phyloP scores from a whole-genome alignment of 2,329 filamentous ascomycete species.

The Botrytis fabae region DNA sequence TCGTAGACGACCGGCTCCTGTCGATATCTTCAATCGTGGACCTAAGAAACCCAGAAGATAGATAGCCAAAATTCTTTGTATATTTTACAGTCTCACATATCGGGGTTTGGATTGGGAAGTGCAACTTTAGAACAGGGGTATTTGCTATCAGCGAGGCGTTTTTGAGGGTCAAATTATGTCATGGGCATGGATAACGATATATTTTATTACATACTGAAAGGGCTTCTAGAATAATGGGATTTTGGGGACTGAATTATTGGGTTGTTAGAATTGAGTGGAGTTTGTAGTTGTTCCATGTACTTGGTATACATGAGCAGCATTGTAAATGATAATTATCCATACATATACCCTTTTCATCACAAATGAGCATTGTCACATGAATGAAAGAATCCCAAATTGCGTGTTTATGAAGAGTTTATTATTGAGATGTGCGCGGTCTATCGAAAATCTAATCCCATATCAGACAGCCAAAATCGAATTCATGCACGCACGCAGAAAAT shows the following conservation, averaged over 20 bases:
- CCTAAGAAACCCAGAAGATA: constrained; percentile 23
- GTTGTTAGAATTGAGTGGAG: too few species aligned
- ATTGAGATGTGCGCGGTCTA: constrained; percentile 8
- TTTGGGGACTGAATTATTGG: neutral
- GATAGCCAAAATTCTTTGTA: neutral
- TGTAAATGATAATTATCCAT: neutral
- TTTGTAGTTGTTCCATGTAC: neutral
- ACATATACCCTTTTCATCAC: neutral
- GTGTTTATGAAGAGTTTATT: neutral
- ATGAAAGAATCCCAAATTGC: neutral
- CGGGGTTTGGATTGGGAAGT: neutral
- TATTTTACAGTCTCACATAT: neutral
- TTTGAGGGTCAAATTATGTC: neutral
- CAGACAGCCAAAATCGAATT: constrained; percentile 16
- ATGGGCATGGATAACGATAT: neutral
- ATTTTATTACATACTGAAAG: neutral
- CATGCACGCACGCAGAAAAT: neutral
- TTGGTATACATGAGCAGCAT: neutral
- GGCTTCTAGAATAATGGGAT: neutral
- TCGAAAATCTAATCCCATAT: constrained; percentile 14
- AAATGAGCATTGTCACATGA: neutral
- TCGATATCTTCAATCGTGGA: constrained; percentile 24
- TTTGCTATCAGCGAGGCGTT: constrained; percentile 3
- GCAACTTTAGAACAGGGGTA: neutral
- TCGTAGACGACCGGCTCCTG: constrained; percentile 10